Evolutionary conservation across 352 stramenopile species (phyloP), one percentile per base, ranked within the genome.

Genomic region (Globisporangium barbulae): DNA sequence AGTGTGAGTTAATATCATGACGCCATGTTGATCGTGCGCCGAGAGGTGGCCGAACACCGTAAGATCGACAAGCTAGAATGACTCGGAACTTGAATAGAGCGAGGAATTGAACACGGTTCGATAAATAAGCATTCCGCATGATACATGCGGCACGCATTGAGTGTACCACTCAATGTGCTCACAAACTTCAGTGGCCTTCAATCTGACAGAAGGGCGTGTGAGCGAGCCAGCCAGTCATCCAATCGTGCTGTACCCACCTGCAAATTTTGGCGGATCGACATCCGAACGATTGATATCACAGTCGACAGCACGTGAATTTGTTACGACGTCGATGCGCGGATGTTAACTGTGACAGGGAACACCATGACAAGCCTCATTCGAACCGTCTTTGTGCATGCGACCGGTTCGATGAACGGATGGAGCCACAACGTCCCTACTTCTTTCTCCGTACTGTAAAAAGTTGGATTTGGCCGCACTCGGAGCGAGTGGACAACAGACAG

Each of bases 1-100:
- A 47, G 3, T 22, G 55, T 53, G 28, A 53, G 55, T 15, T 61
- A 53, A 61, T 53, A 61, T 42, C 55, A 61, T 31, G 39, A 52
- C 41, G 25, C 39, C 37, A 21, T 1, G 21, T 30, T 21, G 54
- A 60, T 50, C 54, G 54, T 15, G 54, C 25, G 55, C 53, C 13
- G 39, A 39, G 42, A 28, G 0, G 8, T 19, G 17, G 30, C 52
- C n/a, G 21, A 58, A 58, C 52, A n/a, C 31, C 31, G 37, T 7
- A 57, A 52, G 42, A 54, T 55, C 42, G 37, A 30, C 37, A 22
- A 61, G 39, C 33, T 53, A 35, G 42, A 48, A n/a, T n/a, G 39
- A 15, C 39, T n/a, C 13, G 13, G 13, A n/a, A 21, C 25, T 28
- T 28, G 25, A 3, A 28, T 28, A 28, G 25, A 28, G 25, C 25